Base-by-base conservation (phyloP, 768 basidiomycete species). In the Tulasnella sp. region DNA sequence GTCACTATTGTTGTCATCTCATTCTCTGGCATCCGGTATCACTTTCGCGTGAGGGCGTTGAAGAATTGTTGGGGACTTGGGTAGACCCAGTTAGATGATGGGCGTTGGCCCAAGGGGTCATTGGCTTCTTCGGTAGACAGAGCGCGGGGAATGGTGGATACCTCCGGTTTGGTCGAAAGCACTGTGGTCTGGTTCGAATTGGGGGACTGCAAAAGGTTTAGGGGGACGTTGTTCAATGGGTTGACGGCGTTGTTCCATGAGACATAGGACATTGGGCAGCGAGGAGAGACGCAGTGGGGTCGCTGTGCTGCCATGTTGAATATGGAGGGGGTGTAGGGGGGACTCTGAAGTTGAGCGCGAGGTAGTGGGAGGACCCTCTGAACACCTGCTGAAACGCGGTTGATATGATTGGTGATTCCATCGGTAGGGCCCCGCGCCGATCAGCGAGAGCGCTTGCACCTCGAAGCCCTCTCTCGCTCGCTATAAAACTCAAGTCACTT, bases 31-130 rank as follows among this genome's bases (percentile, higher is more conserved):
- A 97, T 97, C 85, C 97, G 96, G 93, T 94, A 95, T 2, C 97
- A 97, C 84, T 99, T 99, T 81, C 96, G 88, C 16, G 94, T 94
- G 16, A 99, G 88, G 0, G 97, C 97, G 85, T 98, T 98, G 85
- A 98, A 96, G 84, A 99, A 98, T 85, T 98, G 97, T 85, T 99
- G 97, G 9, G 96, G 95, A 1, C 93, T 95, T 3, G 97, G 97
- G 85, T 99, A 99, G 84, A 97, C 95, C 97, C 97, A 98, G 68
- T 87, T 89, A 18, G 84, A 84, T 10, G 76, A 1, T 85, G 84
- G 7, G 83, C 82, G 79, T 91, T 87, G 31, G 9, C 19, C 62
- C 62, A 68, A 34, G 56, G 24, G 19, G 76, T 62, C 62, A 68
- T 36, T 8, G 31, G 62, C 10, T 1, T 77, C 34, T 5, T 56